These are phyloP conservation scores for Candida khao-thaluensis DNA, from an alignment of 805 yeast species.

Conservation along the genomic window DNA sequence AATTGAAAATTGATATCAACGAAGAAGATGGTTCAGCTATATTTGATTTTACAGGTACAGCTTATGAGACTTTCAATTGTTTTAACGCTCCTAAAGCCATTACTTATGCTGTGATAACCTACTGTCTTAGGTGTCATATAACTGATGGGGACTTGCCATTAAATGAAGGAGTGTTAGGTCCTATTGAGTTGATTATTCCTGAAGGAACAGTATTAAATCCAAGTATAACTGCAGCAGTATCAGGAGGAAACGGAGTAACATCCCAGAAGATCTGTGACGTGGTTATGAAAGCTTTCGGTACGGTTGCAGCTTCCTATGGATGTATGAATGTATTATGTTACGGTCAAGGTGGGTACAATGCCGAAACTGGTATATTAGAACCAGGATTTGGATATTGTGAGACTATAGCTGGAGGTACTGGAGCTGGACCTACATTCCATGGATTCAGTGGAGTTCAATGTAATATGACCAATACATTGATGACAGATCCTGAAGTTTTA, in stretches of 20 bases:
- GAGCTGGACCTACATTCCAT: constrained; percentile 22
- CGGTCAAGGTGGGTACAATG: constrained; percentile 20
- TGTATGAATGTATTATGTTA: constrained; percentile 21
- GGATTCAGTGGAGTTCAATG: constrained; percentile 39
- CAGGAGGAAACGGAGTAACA: constrained; percentile 18
- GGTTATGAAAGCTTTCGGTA: constrained; percentile 22
- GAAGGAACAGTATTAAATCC: constrained; percentile 18
- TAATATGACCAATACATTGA: constrained; percentile 42
- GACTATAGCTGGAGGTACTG: constrained; percentile 21
- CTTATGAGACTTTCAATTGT: constrained; percentile 21
- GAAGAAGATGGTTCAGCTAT: constrained; percentile 20
- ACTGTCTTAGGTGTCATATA: constrained; percentile 20
- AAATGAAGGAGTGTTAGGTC: constrained; percentile 18
- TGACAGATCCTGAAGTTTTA: constrained; percentile 25
- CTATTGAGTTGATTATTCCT: constrained; percentile 16
- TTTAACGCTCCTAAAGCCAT: constrained; percentile 21
- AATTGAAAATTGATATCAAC: constrained; percentile 18
- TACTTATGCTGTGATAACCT: constrained; percentile 18
- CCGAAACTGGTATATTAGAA: constrained; percentile 15
- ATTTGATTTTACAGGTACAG: constrained; percentile 27
- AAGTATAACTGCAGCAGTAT: constrained; percentile 17
- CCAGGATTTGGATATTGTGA: constrained; percentile 20
- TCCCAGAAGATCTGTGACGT: constrained; percentile 22
- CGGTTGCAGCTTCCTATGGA: constrained; percentile 20
- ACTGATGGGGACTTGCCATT: constrained; percentile 20